These are phyloP conservation scores for Eucalyptus sp. DNA, from an alignment of 345 rosid species.

Conservation along the genomic window DNA sequence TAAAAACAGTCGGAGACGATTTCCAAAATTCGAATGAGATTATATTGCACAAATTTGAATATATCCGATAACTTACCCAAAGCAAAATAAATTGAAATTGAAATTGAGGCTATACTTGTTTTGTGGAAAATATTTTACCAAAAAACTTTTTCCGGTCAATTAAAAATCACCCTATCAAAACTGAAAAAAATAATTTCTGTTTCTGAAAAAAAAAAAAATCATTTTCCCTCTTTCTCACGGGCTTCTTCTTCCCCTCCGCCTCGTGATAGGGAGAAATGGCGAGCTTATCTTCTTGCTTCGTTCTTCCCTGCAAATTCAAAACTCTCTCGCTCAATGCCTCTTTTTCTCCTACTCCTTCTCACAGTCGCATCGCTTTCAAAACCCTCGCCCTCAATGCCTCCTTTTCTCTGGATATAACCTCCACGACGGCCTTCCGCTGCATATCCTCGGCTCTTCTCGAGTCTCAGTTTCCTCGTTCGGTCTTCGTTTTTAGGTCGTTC, in stretches of 20 bases:
- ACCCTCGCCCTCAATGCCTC: no score
- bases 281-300: slow-evolving; percentile 25
- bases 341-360: slow-evolving; percentile 11
- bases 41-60: not conserved
- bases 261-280: no score
- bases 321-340: slow-evolving; percentile 34
- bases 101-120: no score
- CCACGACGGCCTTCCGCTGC: not conserved
- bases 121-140: no score
- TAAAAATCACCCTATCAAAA: not conserved
- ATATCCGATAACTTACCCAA: not conserved
- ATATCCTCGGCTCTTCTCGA: not conserved
- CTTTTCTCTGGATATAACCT: slow-evolving; percentile 17
- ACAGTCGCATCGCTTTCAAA: slow-evolving; percentile 1
- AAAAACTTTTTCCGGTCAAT: no score
- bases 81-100: not conserved
- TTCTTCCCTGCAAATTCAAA: slow-evolving; percentile 41
- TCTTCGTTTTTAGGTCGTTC: slow-evolving; percentile 24
- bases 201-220: no score
- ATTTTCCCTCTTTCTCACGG: not conserved
- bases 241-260: not conserved
- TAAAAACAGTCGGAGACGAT: not conserved
- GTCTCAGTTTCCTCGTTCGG: not conserved
- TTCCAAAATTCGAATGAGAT: not conserved
- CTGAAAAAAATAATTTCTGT: not conserved